Base-by-base conservation (phyloP, 805 yeast genomes). In the Metschnikowia peoriensis region DNA sequence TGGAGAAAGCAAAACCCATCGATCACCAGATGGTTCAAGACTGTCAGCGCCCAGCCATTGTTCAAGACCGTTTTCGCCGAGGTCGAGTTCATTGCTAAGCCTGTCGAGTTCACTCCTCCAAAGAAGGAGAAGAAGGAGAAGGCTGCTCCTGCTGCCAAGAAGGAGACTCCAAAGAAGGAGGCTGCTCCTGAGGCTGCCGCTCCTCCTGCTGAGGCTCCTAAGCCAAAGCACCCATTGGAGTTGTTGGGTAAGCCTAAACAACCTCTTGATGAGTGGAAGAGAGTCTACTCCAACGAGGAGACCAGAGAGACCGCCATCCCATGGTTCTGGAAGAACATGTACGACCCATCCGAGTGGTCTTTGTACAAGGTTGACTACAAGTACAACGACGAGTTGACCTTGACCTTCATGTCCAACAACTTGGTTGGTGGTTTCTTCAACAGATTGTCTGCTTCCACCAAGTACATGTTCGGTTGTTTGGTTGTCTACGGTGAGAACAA, bases 401-500 rank as follows among this genome's bases (percentile, higher is more conserved):
- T 88, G 76, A 88, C 97, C 62, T 93, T 93, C 82, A 94, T 94
- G 98, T 89, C 98, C 66, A 91, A 91, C 87, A 93, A 93, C 85
- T 84, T 90, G 76, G 80, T 94, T 69, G 98, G 97, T 71, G 98
- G 98, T 70, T 93, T 93, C 88, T 89, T 93, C 86, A 85, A 85
- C 88, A 89, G 99, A 81, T 83, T 93, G 68, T 71, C 84, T 55
- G 98, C 84, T 61, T 93, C 98, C 60, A 81, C 89, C 79, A 93
- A 93, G 79, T 93, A 85, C 84, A 73, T 94, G 83, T 93, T 93
- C 72, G 99, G 98, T 70, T 80, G 85, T 69, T 73, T 87, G 77
- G 96, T 92, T 66, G 98, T 94, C 64, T 93, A 88, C 80, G 99
- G 99, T 77, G 97, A 89, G 81, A 90, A 91, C 91, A 93, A 91